Percentiles rank a stretch among this genome's conserved stretches.
These are phyloP conservation scores for Cordia subcordata DNA, from an alignment of 257 asterid species.

Conservation along the genomic window DNA sequence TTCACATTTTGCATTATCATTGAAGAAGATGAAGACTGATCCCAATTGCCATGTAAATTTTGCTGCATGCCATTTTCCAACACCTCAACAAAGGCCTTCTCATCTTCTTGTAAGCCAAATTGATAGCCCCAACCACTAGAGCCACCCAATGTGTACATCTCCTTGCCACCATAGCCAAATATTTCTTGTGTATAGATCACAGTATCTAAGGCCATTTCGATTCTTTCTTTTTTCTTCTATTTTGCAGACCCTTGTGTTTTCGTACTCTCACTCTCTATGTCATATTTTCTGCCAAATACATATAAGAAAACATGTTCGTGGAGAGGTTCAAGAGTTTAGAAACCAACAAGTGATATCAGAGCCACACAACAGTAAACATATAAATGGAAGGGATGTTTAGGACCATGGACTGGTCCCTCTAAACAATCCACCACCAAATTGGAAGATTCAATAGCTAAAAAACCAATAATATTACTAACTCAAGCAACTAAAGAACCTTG, in stretches of 20 bases:
- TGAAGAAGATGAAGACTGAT: slow-evolving; percentile 19
- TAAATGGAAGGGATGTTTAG: background rate
- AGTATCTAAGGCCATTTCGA: slow-evolving; percentile 32
- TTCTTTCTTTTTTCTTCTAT: background rate
- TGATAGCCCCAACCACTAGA: slow-evolving; percentile 15
- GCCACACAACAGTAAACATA: background rate
- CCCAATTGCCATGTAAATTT: background rate
- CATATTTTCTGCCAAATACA: too few relatives aligned
- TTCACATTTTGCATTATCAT: slow-evolving; percentile 17
- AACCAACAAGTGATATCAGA: background rate
- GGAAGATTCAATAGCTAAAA: slow-evolving; percentile 27
- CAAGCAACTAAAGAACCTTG: slow-evolving; percentile 16
- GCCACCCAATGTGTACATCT: slow-evolving; percentile 15
- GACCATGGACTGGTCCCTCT: slow-evolving; percentile 4
- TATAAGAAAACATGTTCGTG: too few relatives aligned
- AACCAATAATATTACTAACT: slow-evolving; percentile 13
- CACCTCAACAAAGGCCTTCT: slow-evolving; percentile 18
- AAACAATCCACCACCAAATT: slow-evolving; percentile 9
- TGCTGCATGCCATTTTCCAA: slow-evolving; percentile 15
- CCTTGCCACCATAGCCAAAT: slow-evolving; percentile 28
- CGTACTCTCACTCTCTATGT: too few relatives aligned
- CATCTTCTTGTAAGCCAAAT: slow-evolving; percentile 14
- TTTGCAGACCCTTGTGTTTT: background rate
- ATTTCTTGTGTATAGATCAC: slow-evolving; percentile 32
- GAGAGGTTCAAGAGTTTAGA: background rate